phyloP scores from a whole-genome alignment of 2,329 filamentous ascomycete genomes.

The Xylariomycetidae sp. region DNA sequence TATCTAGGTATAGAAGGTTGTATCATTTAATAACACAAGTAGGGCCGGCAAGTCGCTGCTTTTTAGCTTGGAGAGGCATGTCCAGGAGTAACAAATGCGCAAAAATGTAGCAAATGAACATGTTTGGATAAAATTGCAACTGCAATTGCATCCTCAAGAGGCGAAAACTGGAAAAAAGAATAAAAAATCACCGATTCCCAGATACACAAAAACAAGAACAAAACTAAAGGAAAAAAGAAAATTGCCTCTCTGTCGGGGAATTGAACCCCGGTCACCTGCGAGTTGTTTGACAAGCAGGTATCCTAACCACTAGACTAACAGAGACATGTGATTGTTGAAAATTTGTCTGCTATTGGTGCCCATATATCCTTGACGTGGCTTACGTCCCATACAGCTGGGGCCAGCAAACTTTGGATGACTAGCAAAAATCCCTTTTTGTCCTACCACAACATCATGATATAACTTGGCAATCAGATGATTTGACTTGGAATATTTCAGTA shows the following conservation, averaged over 20 bases:
- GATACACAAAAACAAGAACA: conserved; percentile 1
- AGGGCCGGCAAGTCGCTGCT: too few relatives aligned
- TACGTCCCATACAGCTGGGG: not conserved
- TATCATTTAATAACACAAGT: too few relatives aligned
- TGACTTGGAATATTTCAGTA: not conserved
- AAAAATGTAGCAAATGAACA: too few relatives aligned
- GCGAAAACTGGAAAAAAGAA: too few relatives aligned
- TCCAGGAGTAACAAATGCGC: too few relatives aligned
- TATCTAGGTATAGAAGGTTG: too few relatives aligned
- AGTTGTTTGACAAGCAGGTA: conserved; percentile 27
- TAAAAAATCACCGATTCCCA: too few relatives aligned
- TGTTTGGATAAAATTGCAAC: too few relatives aligned
- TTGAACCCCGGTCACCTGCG: conserved; percentile 29
- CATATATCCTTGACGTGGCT: not conserved
- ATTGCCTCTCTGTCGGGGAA: conserved; percentile 30
- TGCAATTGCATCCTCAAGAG: too few relatives aligned
- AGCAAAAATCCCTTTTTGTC: not conserved
- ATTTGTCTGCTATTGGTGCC: not conserved
- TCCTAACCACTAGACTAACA: conserved; percentile 26
- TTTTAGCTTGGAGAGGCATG: too few relatives aligned
- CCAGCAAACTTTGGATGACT: not conserved
- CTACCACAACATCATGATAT: not conserved
- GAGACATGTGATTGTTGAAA: conserved; percentile 9
- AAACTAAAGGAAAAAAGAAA: conserved; percentile 4
- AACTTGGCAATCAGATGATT: not conserved